Percentiles rank a stretch among this genome's conserved stretches.
These are phyloP conservation scores for Botryosphaeria dothidea DNA, from an alignment of 2,329 filamentous ascomycete genomes.

Conservation along the genomic window DNA sequence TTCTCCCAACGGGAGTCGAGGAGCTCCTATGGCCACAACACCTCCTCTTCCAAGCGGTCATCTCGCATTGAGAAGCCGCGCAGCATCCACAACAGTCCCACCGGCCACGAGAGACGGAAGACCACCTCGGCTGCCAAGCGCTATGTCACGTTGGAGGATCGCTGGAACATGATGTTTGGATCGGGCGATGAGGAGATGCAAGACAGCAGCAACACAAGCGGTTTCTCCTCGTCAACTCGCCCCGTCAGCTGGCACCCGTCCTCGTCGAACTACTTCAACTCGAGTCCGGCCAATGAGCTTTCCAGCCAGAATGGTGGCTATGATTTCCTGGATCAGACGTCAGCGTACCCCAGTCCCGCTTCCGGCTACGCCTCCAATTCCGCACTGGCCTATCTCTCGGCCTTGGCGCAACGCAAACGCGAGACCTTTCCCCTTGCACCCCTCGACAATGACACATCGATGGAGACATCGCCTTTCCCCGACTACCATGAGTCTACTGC, in stretches of 20 bases:
- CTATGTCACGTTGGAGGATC: constrained; percentile 42
- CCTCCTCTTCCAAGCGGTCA: constrained; percentile 26
- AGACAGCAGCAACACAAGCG: background rate
- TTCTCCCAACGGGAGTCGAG: constrained; percentile 32
- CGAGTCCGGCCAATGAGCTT: constrained; percentile 16
- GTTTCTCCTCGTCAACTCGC: constrained; percentile 36
- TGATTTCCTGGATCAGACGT: constrained; percentile 15
- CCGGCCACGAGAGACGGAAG: constrained; percentile 37
- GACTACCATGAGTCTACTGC: constrained; percentile 2
- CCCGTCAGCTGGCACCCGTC: constrained; percentile 78
- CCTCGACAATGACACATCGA: constrained; percentile 8
- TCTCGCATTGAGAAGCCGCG: constrained; percentile 41
- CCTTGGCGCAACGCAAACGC: constrained; percentile 15
- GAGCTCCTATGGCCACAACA: constrained; percentile 27
- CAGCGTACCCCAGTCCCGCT: constrained; percentile 14
- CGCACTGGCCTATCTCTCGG: constrained; percentile 15
- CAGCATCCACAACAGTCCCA: constrained; percentile 41
- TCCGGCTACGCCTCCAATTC: constrained; percentile 17
- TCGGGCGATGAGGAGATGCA: constrained; percentile 21
- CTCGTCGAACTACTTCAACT: constrained; percentile 47
- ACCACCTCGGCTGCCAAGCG: constrained; percentile 38
- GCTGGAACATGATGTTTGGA: constrained; percentile 45
- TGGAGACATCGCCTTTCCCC: constrained; percentile 10
- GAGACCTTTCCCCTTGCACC: constrained; percentile 8
- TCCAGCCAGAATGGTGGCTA: constrained; percentile 3